These are phyloP conservation scores for Santalum album DNA, from an alignment of 164 flowering plant species.

Conservation along the genomic window DNA sequence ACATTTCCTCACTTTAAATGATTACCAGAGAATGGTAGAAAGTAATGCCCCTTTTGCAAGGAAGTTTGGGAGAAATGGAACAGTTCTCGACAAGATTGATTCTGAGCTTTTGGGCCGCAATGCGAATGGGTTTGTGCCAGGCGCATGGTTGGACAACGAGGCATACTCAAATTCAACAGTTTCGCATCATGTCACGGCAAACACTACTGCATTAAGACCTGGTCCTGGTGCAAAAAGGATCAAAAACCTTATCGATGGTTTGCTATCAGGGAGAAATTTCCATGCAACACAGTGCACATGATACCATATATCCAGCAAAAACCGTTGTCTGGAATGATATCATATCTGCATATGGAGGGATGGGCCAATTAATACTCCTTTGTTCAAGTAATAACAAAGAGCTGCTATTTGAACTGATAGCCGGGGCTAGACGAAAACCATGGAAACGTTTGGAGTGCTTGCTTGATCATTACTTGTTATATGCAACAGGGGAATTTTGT, in stretches of 20 bases:
- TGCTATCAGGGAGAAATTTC: slow-evolving; percentile 45
- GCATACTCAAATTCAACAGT: slow-evolving; percentile 14
- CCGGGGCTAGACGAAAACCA: background rate
- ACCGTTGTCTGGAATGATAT: background rate
- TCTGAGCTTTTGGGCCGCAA: slow-evolving; percentile 48
- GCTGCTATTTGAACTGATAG: background rate
- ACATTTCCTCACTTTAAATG: slow-evolving; percentile 47
- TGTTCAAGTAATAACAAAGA: background rate
- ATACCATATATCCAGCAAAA: background rate
- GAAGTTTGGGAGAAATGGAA: slow-evolving; percentile 48
- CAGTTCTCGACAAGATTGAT: slow-evolving; percentile 68
- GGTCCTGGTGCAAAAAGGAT: slow-evolving; percentile 69
- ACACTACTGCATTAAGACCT: slow-evolving; percentile 37
- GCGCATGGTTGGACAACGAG: slow-evolving; percentile 44
- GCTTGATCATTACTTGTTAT: background rate
- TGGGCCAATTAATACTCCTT: background rate
- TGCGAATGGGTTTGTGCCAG: slow-evolving; percentile 46
- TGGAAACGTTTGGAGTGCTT: background rate
- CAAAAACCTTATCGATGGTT: slow-evolving; percentile 34
- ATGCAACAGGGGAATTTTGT: slow-evolving; percentile 3
- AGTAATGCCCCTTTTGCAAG: slow-evolving; percentile 80
- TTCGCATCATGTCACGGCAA: slow-evolving; percentile 8
- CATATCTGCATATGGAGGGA: background rate
- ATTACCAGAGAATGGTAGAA: slow-evolving; percentile 49
- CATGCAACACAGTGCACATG: slow-evolving; percentile 44